A percentile compares a stretch with the other conserved stretches of the same genome.
phyloP scores from a whole-genome alignment of 2,329 filamentous ascomycete species.

The Biscogniauxia sp. region DNA sequence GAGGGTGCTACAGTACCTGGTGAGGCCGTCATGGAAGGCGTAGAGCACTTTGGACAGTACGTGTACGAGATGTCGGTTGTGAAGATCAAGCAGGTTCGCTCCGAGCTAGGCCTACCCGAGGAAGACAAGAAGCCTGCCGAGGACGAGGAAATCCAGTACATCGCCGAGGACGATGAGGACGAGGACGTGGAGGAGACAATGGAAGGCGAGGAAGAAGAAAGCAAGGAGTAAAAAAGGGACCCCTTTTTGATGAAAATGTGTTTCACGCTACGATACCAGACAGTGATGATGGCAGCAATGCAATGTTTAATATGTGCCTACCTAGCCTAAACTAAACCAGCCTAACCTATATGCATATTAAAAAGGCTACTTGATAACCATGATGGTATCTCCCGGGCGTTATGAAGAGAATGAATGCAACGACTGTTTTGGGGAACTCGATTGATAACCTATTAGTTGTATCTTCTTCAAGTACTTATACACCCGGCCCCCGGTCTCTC shows the following conservation, averaged over 20 bases:
- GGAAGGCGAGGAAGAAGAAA: slow-evolving; percentile 11
- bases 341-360: too few relatives aligned
- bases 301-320: too few relatives aligned
- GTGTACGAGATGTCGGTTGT: slow-evolving; percentile 92
- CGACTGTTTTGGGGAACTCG: too few relatives aligned
- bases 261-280: not conserved
- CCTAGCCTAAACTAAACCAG: too few relatives aligned
- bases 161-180: slow-evolving; percentile 25
- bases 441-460: too few relatives aligned
- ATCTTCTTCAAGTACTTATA: too few relatives aligned
- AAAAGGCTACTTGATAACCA: too few relatives aligned
- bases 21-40: slow-evolving; percentile 75
- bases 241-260: not conserved
- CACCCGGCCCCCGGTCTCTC: too few relatives aligned
- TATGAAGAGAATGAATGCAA: too few relatives aligned
- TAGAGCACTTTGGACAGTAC: slow-evolving; percentile 94
- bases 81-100: slow-evolving; percentile 48
- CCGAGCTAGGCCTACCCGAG: slow-evolving; percentile 34
- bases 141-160: slow-evolving; percentile 28
- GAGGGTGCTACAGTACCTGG: slow-evolving; percentile 50
- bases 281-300: not conserved
- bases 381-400: too few relatives aligned
- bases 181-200: slow-evolving; percentile 20
- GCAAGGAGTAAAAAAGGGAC: not conserved
- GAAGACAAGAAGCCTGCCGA: slow-evolving; percentile 26